These are phyloP conservation scores for Prunus salicina DNA, from an alignment of 306 rosid genomes.

Conservation along the genomic window DNA sequence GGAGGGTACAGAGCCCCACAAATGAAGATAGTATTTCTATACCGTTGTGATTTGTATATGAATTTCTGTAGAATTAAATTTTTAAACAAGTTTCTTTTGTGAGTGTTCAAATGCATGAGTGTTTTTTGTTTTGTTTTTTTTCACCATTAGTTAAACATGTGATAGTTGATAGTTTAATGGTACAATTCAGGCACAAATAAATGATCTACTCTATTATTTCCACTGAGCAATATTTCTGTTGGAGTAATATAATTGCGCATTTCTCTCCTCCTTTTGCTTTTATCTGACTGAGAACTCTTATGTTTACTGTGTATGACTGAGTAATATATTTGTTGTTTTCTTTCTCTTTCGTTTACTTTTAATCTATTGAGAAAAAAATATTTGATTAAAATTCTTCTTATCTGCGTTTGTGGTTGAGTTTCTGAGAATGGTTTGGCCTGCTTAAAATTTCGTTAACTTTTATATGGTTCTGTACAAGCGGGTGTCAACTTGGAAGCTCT, in stretches of 20 bases:
- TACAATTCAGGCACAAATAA: not conserved
- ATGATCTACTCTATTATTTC: not conserved
- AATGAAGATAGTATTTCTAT: not conserved
- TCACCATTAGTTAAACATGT: not conserved
- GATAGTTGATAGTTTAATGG: not conserved
- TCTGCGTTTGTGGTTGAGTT: not conserved
- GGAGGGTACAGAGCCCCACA: constrained; percentile 27
- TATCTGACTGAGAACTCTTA: not conserved
- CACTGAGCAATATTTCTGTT: not conserved
- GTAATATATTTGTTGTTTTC: not conserved
- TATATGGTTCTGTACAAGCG: not conserved
- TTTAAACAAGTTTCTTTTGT: not conserved
- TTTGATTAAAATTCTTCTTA: not conserved
- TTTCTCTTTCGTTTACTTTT: not conserved
- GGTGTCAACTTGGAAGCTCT: not conserved
- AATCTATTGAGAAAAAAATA: not conserved
- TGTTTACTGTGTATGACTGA: not conserved
- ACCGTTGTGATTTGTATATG: not conserved
- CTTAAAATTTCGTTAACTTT: not conserved
- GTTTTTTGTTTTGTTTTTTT: not conserved
- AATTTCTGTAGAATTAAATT: not conserved
- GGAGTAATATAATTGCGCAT: not conserved
- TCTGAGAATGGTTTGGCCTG: not conserved
- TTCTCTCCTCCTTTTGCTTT: not conserved
- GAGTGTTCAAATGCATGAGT: constrained; percentile 1